Conservation (phyloP, 2,329 filamentous ascomycete genomes). For the Stagonosporopsis vannaccii region DNA sequence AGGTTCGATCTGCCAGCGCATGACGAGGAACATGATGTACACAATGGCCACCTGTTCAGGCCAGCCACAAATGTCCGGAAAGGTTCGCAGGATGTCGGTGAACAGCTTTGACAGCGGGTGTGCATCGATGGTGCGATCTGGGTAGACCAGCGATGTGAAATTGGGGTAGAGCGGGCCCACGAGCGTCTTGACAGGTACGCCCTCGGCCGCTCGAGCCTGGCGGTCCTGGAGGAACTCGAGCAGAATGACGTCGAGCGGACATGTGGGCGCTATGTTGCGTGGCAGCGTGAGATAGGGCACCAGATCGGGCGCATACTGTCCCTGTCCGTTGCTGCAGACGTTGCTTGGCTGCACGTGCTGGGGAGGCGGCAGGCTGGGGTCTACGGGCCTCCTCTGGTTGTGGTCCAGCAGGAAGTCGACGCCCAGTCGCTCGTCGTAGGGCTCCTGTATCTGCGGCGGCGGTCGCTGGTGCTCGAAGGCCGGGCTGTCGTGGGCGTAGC, state of each 20-base stretch:
- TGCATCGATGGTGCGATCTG: conserved; percentile 65
- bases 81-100: conserved; percentile 84
- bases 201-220: conserved; percentile 69
- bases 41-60: conserved; percentile 84
- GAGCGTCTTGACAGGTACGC: conserved; percentile 69
- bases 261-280: conserved; percentile 71
- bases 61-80: conserved; percentile 77
- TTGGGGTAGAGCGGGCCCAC: conserved; percentile 81
- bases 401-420: conserved; percentile 74
- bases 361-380: conserved; percentile 57
- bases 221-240: conserved; percentile 79
- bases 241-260: conserved; percentile 79
- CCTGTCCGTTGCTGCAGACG: conserved; percentile 32
- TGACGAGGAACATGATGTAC: conserved; percentile 85
- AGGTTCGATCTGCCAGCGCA: conserved; percentile 82
- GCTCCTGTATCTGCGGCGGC: conserved; percentile 33
- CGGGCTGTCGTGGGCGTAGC: conserved; percentile 45
- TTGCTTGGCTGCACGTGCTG: conserved; percentile 29
- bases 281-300: conserved; percentile 49
- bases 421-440: conserved; percentile 67
- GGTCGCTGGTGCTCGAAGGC: conserved; percentile 31
- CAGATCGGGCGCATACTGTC: conserved; percentile 41
- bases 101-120: conserved; percentile 86
- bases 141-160: conserved; percentile 79
- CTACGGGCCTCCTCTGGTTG: conserved; percentile 52